phyloP scores from a whole-genome alignment of 306 rosid species.

The Quercus mongolica region DNA sequence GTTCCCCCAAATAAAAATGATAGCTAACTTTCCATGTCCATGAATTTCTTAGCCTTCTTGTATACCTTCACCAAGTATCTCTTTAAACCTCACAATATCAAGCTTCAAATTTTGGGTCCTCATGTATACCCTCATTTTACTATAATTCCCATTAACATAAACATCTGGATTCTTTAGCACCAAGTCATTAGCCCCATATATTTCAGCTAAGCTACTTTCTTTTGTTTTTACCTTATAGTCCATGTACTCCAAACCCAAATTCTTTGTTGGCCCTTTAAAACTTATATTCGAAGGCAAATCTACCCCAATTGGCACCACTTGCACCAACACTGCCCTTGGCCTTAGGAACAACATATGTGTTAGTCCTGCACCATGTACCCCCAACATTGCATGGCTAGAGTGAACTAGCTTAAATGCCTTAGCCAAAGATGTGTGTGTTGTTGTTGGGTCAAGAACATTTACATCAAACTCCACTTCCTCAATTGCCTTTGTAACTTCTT shows the following conservation, averaged over 20 bases:
- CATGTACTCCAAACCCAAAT: slow-evolving; percentile 29
- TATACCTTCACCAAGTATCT: no score
- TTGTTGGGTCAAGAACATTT: slow-evolving; percentile 23
- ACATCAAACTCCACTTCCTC: slow-evolving; percentile 39
- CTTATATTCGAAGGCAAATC: slow-evolving; percentile 22
- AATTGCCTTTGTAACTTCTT: slow-evolving; percentile 4
- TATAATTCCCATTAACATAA: slow-evolving; percentile 11
- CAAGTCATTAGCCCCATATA: slow-evolving; percentile 25
- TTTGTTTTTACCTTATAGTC: slow-evolving; percentile 26
- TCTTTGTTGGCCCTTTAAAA: slow-evolving; percentile 14
- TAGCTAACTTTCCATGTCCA: no score
- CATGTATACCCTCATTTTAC: not conserved
- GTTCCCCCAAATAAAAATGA: no score
- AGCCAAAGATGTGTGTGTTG: slow-evolving; percentile 1
- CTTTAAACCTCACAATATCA: no score
- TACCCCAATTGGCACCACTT: slow-evolving; percentile 36
- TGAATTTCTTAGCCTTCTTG: no score
- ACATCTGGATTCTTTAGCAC: not conserved
- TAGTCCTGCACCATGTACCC: slow-evolving; percentile 53
- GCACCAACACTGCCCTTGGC: slow-evolving; percentile 30
- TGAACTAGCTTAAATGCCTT: slow-evolving; percentile 17
- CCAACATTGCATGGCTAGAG: slow-evolving; percentile 36
- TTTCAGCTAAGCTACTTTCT: slow-evolving; percentile 32
- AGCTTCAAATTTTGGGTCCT: no score
- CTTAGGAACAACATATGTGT: slow-evolving; percentile 41